phyloP scores from a whole-genome alignment of 2,329 filamentous ascomycete species.

The Boeremia lycopersici region DNA sequence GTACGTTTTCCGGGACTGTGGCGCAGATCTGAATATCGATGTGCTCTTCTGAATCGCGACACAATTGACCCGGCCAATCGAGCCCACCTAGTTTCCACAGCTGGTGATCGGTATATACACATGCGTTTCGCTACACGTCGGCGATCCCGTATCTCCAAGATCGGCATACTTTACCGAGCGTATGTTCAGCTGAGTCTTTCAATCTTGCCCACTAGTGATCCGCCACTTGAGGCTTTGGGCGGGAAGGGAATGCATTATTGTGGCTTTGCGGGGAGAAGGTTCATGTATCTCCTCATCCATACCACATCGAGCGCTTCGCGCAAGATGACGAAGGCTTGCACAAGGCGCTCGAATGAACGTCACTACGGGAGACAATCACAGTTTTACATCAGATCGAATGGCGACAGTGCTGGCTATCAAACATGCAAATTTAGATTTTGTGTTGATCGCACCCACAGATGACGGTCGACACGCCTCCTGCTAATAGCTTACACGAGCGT shows the following conservation, averaged over 20 bases:
- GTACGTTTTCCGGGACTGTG: neutral
- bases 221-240: neutral
- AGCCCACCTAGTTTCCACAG: neutral
- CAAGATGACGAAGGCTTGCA: neutral
- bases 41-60: neutral
- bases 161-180: neutral
- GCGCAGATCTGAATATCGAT: neutral
- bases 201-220: neutral
- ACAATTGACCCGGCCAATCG: neutral
- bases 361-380: neutral
- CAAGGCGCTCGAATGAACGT: neutral
- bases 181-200: neutral
- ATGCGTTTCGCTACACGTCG: slow-evolving; percentile 2
- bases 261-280: neutral
- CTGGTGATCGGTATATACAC: neutral
- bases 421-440: neutral
- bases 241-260: neutral
- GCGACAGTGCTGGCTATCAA: neutral
- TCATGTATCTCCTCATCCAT: neutral
- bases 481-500: slow-evolving; percentile 50
- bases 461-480: neutral
- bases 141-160: neutral
- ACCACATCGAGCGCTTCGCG: neutral
- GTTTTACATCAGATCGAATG: neutral
- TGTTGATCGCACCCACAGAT: neutral